Conservation (phyloP, 2,329 filamentous ascomycete genomes). For the Penicillium palitans region DNA sequence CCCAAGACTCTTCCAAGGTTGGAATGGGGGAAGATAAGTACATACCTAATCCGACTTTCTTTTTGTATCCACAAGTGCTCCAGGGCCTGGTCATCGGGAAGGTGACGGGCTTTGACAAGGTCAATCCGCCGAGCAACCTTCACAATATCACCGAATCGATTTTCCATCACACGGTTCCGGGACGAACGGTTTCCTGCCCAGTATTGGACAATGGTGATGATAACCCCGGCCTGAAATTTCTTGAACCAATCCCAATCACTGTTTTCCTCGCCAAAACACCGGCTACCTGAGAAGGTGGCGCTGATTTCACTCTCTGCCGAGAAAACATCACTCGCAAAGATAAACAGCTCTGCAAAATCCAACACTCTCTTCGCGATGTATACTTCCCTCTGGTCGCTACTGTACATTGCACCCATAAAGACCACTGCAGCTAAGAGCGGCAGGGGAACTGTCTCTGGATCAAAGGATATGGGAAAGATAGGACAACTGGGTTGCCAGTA, state of each 20-base stretch:
- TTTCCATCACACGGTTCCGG: conserved; percentile 46
- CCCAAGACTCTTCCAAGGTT: background rate
- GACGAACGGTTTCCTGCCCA: conserved; percentile 45
- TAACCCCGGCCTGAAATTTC: conserved; percentile 45
- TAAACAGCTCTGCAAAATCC: conserved; percentile 47
- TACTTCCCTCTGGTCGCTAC: conserved; percentile 40
- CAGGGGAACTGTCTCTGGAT: conserved; percentile 38
- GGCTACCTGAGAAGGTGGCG: conserved; percentile 32
- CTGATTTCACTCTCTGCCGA: conserved; percentile 44
- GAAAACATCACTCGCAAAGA: conserved; percentile 47
- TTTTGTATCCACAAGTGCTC: conserved; percentile 48
- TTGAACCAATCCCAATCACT: conserved; percentile 41
- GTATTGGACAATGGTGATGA: conserved; percentile 46
- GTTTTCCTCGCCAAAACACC: conserved; percentile 22
- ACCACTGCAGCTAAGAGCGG: conserved; percentile 44
- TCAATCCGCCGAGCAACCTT: conserved; percentile 45
- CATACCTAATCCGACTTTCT: conserved; percentile 49
- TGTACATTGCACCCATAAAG: conserved; percentile 50
- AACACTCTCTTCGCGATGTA: conserved; percentile 42
- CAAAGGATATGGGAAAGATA: conserved; percentile 47
- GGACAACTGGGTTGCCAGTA: conserved; percentile 49
- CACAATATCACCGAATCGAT: conserved; percentile 45
- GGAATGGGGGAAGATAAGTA: conserved; percentile 18
- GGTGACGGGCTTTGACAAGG: conserved; percentile 41
- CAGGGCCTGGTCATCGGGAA: conserved; percentile 37